Percentiles rank a stretch among this genome's conserved stretches.
Evolutionary conservation across 345 rosid genomes (phyloP).

Genomic region (Hibiscus mutabilis): DNA sequence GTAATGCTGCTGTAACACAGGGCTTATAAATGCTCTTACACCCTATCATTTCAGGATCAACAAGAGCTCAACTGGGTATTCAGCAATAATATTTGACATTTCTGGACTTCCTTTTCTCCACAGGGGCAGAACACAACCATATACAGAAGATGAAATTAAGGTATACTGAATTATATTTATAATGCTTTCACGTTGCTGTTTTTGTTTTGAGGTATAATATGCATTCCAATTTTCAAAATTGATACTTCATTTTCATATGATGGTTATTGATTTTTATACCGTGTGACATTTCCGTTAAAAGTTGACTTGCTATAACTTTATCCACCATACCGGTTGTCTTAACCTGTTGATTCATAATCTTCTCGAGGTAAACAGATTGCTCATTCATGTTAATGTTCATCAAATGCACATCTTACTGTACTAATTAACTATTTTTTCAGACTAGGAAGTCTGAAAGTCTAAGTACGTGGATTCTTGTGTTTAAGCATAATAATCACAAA

Average conservation of each 20-base stretch:
- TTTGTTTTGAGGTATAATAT: neutral
- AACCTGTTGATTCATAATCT: too few relatives aligned
- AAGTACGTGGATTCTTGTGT: too few relatives aligned
- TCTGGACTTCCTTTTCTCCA: slow-evolving; percentile 13
- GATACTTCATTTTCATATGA: neutral
- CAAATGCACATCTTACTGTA: too few relatives aligned
- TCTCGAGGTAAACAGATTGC: too few relatives aligned
- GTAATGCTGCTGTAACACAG: slow-evolving; percentile 27
- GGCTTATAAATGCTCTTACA: neutral
- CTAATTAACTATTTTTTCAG: too few relatives aligned
- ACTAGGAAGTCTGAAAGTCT: too few relatives aligned
- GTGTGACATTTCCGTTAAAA: too few relatives aligned
- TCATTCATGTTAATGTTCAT: too few relatives aligned
- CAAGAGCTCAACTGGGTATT: neutral
- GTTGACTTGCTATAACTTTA: too few relatives aligned
- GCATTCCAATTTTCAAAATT: neutral
- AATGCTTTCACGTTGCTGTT: neutral
- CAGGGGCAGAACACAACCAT: slow-evolving; percentile 66
- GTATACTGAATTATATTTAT: slow-evolving; percentile 24
- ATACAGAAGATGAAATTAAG: slow-evolving; percentile 93
- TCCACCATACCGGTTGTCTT: too few relatives aligned
- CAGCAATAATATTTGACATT: neutral
- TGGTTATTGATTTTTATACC: neutral
- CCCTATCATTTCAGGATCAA: neutral
- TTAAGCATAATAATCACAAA: too few relatives aligned